These are phyloP conservation scores for Rhynchosporium secalis DNA, from an alignment of 2,329 filamentous ascomycete genomes.

Conservation along the genomic window DNA sequence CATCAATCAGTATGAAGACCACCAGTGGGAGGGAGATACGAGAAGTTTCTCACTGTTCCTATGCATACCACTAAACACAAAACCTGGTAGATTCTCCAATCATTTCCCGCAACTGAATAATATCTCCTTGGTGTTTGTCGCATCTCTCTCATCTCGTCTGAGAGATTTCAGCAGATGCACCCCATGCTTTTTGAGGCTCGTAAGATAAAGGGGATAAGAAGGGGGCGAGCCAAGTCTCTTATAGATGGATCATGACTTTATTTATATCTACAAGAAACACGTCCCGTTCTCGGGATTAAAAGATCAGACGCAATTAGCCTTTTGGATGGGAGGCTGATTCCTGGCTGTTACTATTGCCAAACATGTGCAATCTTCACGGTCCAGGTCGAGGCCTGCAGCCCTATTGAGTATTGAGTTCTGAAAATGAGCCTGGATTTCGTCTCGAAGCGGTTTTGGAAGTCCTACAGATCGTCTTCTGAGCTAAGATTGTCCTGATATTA, in stretches of 20 bases:
- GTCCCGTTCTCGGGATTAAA: neutral
- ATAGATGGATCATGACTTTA: conserved; percentile 26
- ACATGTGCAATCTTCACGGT: conserved; percentile 3
- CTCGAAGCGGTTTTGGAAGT: neutral
- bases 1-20: neutral
- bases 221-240: conserved; percentile 21
- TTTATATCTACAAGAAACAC: conserved; percentile 29
- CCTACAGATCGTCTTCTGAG: too few relatives aligned
- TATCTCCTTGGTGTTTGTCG: neutral
- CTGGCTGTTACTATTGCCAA: conserved; percentile 13
- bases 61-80: conserved; percentile 18
- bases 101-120: conserved; percentile 25
- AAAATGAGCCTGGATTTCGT: neutral
- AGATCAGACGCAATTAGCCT: conserved; percentile 19
- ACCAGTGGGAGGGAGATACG: neutral
- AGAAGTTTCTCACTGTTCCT: conserved; percentile 6
- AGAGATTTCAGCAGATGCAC: conserved; percentile 2
- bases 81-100: conserved; percentile 15
- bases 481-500: too few relatives aligned
- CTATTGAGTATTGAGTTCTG: neutral
- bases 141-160: neutral
- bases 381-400: conserved; percentile 4
- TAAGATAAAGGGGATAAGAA: conserved; percentile 18
- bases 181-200: conserved; percentile 10
- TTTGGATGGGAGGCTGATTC: neutral